Evolutionary conservation across 257 asterid species (phyloP), one percentile per base, ranked within the genome.

Genomic region (Petunia secreta): DNA sequence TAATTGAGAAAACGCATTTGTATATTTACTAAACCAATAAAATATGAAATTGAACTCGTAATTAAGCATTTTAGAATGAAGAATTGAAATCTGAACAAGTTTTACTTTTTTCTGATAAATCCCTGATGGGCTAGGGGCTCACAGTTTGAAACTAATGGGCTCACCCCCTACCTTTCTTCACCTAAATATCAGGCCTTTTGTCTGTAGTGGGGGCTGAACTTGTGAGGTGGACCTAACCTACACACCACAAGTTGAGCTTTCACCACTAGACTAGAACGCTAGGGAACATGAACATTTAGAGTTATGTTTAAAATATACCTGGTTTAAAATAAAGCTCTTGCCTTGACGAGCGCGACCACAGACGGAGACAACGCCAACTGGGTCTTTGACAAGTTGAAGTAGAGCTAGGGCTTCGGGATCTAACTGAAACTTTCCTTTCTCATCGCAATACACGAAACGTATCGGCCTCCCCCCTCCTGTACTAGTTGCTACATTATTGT

Each of bases 281-380:
- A 25, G 25, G 25, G 25, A 8, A 52, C 1, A 4, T 52, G 57
- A 52, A 52, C 57, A 8, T 10, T 15, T 52, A 52, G 57, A 52
- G 11, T 52, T 52, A 52, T 1, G 14, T 52, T 10, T 52, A 52
- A 52, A 52, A 52, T 52, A 4, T 68, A 94, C 98, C 98, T 96
- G 98, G 86, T 96, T 96, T 13, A 96, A 79, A 75, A 96, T 89
- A 60, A 81, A 94, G 85, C 99, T 96, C 90, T 96, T 96, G 78
- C 99, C 99, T 82, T 96, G 99, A n/a, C 98, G 97, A 78, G 98
- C 98, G 52, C 99, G 99, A 48, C 99, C 99, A 55, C 99, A 96
- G 1, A 96, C 99, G 66, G 99, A 94, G 57, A 96, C 99, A 59
- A 96, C 94, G 4, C 98, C 98, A 2, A 96, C 92, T 8, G 99